Percentiles rank a stretch among this genome's conserved stretches.
phyloP scores from a whole-genome alignment of 1,284 basidiomycete genomes.

The Fomitopsis schrenkii region DNA sequence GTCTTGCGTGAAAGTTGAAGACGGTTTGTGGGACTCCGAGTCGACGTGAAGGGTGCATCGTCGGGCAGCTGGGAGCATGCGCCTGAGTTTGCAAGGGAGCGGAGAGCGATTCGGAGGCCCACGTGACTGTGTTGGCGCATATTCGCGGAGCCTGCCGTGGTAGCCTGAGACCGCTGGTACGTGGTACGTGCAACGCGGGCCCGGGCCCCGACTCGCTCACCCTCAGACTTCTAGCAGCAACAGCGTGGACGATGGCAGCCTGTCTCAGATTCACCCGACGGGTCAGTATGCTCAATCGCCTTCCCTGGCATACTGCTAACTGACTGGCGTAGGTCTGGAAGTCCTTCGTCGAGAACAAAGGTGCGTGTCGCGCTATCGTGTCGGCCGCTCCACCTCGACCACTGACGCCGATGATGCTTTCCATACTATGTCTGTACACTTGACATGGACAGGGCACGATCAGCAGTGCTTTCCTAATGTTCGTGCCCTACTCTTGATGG shows the following conservation, averaged over 20 bases:
- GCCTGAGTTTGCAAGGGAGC: neutral
- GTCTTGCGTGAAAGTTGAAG: too few relatives aligned
- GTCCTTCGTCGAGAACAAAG: constrained; percentile 73
- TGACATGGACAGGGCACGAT: constrained; percentile 58
- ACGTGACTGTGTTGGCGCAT: neutral
- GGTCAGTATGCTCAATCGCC: constrained; percentile 8
- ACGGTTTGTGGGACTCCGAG: too few relatives aligned
- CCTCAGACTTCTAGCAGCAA: neutral
- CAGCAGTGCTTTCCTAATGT: constrained; percentile 76
- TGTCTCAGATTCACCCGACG: constrained; percentile 18
- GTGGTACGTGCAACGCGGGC: neutral
- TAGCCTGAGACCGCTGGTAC: neutral
- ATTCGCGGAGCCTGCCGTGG: neutral
- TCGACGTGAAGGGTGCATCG: too few relatives aligned
- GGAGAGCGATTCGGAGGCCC: neutral
- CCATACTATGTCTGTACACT: neutral
- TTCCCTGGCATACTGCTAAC: neutral
- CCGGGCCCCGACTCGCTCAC: neutral
- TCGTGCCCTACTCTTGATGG: constrained; percentile 15
- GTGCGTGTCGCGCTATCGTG: constrained; percentile 30
- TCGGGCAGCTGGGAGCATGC: neutral
- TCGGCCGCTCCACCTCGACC: neutral
- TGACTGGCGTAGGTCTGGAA: constrained; percentile 63
- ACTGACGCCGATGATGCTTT: neutral
- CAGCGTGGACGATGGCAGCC: constrained; percentile 12